Percentiles rank a stretch among this genome's conserved stretches.
Evolutionary conservation across 257 asterid species (phyloP).

Genomic region (Solanum chiquidenum): DNA sequence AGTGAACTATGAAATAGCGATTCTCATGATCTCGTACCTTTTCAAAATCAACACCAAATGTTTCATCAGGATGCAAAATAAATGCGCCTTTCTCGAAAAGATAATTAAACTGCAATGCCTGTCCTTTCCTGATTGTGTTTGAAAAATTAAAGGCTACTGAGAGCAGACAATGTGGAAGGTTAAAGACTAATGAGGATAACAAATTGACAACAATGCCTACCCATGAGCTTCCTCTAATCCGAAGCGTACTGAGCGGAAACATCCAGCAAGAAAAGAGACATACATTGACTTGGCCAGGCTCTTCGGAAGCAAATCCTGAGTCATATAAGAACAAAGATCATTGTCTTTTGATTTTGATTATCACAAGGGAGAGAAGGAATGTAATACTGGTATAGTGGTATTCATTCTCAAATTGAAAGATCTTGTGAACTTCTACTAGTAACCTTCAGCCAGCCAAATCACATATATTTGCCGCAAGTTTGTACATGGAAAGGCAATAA

Average conservation of each 20-base stretch:
- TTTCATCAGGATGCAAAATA: constrained; percentile 39
- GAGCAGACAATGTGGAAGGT: not conserved
- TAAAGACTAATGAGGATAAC: not conserved
- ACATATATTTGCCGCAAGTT: not conserved
- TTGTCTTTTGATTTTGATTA: not conserved
- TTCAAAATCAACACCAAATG: constrained; percentile 69
- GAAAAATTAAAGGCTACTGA: not conserved
- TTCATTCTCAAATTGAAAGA: not conserved
- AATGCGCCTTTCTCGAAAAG: constrained; percentile 77
- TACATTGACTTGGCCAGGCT: constrained; percentile 75
- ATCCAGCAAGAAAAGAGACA: constrained; percentile 91
- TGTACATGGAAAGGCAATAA: not conserved
- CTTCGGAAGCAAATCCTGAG: constrained; percentile 58
- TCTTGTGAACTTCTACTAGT: not conserved
- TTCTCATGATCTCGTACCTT: constrained; percentile 39
- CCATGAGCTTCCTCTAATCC: constrained; percentile 98
- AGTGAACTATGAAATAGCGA: not conserved
- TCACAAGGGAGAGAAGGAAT: not conserved
- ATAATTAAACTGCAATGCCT: constrained; percentile 88
- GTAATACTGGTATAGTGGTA: not conserved
- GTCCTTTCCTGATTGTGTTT: constrained; percentile 67
- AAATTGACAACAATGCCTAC: constrained; percentile 23
- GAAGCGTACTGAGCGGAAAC: constrained; percentile 91
- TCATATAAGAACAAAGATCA: not conserved
- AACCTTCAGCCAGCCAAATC: not conserved